Base-by-base conservation (phyloP, 2,329 filamentous ascomycete species). In the Aspergillus ochraceus region DNA sequence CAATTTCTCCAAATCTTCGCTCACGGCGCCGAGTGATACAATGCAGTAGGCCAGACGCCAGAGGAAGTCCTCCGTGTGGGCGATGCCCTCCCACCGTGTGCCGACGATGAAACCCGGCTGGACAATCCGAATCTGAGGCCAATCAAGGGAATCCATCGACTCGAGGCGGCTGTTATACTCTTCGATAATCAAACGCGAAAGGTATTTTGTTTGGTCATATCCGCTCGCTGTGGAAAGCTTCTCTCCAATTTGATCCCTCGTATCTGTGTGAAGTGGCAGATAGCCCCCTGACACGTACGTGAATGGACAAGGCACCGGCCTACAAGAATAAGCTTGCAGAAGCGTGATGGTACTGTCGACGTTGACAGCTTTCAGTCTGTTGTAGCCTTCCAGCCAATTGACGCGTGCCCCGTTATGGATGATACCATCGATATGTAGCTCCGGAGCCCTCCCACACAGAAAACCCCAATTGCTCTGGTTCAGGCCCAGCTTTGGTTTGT, bases 321-420 rank as follows among this genome's bases (percentile, higher is more conserved):
- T 53, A 29, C 8, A 29, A 6, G 26, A 29, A 29, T 29, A 29
- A 8, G 26, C 26, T 29, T 29, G 26, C 26, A 29, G 8, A 29
- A 29, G 26, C 6, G 26, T 9, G 26, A 29, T 9, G 26, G 60
- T 62, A 9, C 51, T 55, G n/a, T 45, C 32, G 12, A 64, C 60
- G n/a, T 64, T 64, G 3, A 36, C 30, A 6, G 57, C 53, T 29
- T 55, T 49, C 4, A 64, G 55, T 1, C n/a, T 45, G 11, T 52
- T 46, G 12, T 58, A 64, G 10, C 49, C 30, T 5, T 46, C 45
- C 22, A 46, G 20, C 62, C 62, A 64, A 24, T 64, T 52, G 6
- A 62, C 62, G 4, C 36, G 26, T 6, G 62, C 62, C 8, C 62
- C 62, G 22, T 61, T 60, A 55, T 64, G 62, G 14, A 61, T 62